phyloP scores from a whole-genome alignment of 2,329 filamentous ascomycete species.

The Aspergillus tanneri region DNA sequence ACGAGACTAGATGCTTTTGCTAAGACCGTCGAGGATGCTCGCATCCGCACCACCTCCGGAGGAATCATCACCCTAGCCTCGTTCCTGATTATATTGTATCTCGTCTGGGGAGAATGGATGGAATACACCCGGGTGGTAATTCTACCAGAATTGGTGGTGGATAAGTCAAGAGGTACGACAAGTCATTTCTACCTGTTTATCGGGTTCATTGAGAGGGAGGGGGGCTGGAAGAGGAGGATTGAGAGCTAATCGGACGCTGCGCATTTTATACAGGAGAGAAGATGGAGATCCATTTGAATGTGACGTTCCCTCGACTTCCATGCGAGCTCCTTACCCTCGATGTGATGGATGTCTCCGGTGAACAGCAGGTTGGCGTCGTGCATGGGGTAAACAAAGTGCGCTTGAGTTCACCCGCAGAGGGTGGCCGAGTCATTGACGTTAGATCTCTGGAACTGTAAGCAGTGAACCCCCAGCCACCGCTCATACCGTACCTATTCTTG shows the following conservation, averaged over 20 bases:
- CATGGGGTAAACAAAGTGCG: constrained; percentile 92
- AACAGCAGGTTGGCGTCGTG: constrained; percentile 90
- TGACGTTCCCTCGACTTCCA: constrained; percentile 89
- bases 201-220: not conserved
- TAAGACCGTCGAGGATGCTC: constrained; percentile 97
- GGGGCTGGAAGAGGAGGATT: not conserved
- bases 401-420: constrained; percentile 68
- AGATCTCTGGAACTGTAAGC: constrained; percentile 67
- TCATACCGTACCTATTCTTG: constrained; percentile 2
- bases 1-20: constrained; percentile 97
- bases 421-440: constrained; percentile 71
- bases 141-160: constrained; percentile 89
- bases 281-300: constrained; percentile 98
- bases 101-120: constrained; percentile 92
- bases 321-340: constrained; percentile 95
- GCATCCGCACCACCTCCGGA: constrained; percentile 91
- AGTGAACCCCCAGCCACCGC: not conserved
- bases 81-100: constrained; percentile 80
- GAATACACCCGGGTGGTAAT: constrained; percentile 86
- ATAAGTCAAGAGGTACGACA: constrained; percentile 81
- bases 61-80: constrained; percentile 93
- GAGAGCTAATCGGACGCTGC: constrained; percentile 20
- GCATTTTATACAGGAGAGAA: constrained; percentile 67
- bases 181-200: not conserved
- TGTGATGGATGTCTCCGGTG: constrained; percentile 98